These are phyloP conservation scores for Colletotrichum ledebouriae DNA, from an alignment of 2,329 filamentous ascomycete genomes.

Conservation along the genomic window DNA sequence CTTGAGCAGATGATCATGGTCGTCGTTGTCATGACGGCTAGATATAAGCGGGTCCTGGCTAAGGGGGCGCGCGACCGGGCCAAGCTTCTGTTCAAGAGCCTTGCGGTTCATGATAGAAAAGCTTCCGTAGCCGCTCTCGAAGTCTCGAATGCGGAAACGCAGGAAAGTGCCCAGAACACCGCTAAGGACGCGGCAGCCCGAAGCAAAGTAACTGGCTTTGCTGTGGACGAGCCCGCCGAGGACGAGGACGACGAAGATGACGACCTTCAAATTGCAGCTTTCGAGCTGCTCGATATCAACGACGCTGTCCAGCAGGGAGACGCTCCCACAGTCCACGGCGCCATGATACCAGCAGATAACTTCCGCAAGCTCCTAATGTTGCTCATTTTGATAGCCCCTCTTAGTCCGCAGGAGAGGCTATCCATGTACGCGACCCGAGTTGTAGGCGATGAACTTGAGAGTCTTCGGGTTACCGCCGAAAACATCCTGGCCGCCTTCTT, in stretches of 20 bases:
- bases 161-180: not conserved
- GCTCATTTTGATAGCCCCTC: slow-evolving; percentile 74
- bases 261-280: slow-evolving; percentile 75
- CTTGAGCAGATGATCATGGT: slow-evolving; percentile 80
- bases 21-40: slow-evolving; percentile 78
- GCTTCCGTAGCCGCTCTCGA: slow-evolving; percentile 52
- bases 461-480: slow-evolving; percentile 73
- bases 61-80: slow-evolving; percentile 69
- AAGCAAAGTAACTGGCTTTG: slow-evolving; percentile 56
- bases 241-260: slow-evolving; percentile 67
- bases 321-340: slow-evolving; percentile 66
- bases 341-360: slow-evolving; percentile 81
- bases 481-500: slow-evolving; percentile 76
- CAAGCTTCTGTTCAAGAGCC: slow-evolving; percentile 77
- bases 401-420: slow-evolving; percentile 74
- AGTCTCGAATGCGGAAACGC: slow-evolving; percentile 20
- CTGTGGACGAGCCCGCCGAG: slow-evolving; percentile 60
- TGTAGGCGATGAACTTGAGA: slow-evolving; percentile 66
- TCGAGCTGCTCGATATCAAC: slow-evolving; percentile 76
- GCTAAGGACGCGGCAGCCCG: slow-evolving; percentile 30
- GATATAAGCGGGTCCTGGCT: slow-evolving; percentile 74
- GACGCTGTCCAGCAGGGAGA: slow-evolving; percentile 70
- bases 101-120: slow-evolving; percentile 78
- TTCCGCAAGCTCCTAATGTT: slow-evolving; percentile 79
- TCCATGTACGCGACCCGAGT: slow-evolving; percentile 71